These are phyloP conservation scores for Malus fusca DNA, from an alignment of 306 rosid species.

Conservation along the genomic window DNA sequence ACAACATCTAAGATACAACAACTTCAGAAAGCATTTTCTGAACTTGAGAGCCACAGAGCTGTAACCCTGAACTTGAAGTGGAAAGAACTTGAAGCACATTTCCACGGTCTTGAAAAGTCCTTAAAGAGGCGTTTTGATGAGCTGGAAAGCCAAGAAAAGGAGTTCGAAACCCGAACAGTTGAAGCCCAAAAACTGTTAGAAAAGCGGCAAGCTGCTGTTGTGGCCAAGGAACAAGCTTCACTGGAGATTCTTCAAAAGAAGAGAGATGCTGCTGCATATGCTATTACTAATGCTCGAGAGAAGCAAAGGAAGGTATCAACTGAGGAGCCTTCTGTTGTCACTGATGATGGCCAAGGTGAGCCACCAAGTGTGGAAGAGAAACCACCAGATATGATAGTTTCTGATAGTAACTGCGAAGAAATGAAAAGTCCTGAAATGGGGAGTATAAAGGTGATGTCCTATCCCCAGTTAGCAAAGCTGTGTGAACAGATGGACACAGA, in stretches of 20 bases:
- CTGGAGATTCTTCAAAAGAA: conserved; percentile 76
- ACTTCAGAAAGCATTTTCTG: conserved; percentile 98
- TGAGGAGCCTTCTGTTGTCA: conserved; percentile 33
- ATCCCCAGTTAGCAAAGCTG: conserved; percentile 64
- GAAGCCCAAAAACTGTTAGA: conserved; percentile 58
- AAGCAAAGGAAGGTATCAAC: conserved; percentile 62
- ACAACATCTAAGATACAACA: conserved; percentile 89
- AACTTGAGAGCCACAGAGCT: conserved; percentile 91
- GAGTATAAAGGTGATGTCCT: conserved; percentile 46
- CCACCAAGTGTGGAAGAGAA: conserved; percentile 43
- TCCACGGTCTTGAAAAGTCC: conserved; percentile 95
- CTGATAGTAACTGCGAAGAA: conserved; percentile 37
- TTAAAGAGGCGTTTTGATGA: conserved; percentile 95
- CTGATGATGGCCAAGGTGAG: conserved; percentile 34
- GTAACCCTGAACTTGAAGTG: conserved; percentile 85
- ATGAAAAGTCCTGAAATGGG: conserved; percentile 38
- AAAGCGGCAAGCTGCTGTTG: conserved; percentile 66
- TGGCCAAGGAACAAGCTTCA: conserved; percentile 69
- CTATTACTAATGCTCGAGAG: conserved; percentile 66
- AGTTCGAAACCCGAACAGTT: conserved; percentile 59
- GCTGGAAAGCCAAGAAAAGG: conserved; percentile 92
- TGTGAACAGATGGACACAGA: conserved; percentile 81
- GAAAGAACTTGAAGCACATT: conserved; percentile 96
- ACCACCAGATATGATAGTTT: conserved; percentile 42
- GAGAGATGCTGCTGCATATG: conserved; percentile 75